phyloP scores from a whole-genome alignment of 2,329 filamentous ascomycete genomes.

The Diaporthe sp. region DNA sequence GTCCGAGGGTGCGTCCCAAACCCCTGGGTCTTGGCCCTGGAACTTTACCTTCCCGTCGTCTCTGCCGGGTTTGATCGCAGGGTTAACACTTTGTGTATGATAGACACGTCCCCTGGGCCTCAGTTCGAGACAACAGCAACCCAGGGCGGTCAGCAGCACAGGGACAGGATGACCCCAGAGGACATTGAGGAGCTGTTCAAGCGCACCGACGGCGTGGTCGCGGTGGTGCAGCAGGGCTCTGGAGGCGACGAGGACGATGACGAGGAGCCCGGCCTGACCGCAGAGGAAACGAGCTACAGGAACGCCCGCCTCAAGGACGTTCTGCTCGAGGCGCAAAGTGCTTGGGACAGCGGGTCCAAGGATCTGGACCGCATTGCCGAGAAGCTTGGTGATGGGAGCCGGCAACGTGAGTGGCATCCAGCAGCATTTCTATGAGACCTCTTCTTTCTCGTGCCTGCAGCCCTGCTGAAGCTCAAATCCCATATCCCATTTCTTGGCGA shows the following conservation, averaged over 20 bases:
- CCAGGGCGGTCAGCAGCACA: background rate
- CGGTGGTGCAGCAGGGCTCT: slow-evolving; percentile 37
- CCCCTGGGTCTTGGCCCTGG: slow-evolving; percentile 27
- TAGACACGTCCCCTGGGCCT: slow-evolving; percentile 8
- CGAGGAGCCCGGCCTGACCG: slow-evolving; percentile 38
- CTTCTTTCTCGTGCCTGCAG: background rate
- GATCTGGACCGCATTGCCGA: slow-evolving; percentile 62
- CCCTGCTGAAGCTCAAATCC: background rate
- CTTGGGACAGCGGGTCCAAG: slow-evolving; percentile 55
- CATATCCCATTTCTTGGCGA: background rate
- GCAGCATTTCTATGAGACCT: background rate
- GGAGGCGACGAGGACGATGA: slow-evolving; percentile 46
- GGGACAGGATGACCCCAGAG: slow-evolving; percentile 49
- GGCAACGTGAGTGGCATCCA: slow-evolving; percentile 60
- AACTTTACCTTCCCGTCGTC: slow-evolving; percentile 7
- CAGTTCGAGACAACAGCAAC: slow-evolving; percentile 15
- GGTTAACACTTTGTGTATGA: slow-evolving; percentile 14
- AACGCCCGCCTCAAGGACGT: slow-evolving; percentile 51
- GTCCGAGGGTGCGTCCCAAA: background rate
- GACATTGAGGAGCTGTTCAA: slow-evolving; percentile 54
- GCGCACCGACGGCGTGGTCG: slow-evolving; percentile 47
- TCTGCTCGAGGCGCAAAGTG: slow-evolving; percentile 53
- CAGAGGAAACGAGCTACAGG: slow-evolving; percentile 42
- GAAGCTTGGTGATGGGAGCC: slow-evolving; percentile 66
- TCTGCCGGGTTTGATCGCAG: slow-evolving; percentile 22